Conservation (phyloP, 2,329 filamentous ascomycete genomes). For the Alternaria gansuensis region DNA sequence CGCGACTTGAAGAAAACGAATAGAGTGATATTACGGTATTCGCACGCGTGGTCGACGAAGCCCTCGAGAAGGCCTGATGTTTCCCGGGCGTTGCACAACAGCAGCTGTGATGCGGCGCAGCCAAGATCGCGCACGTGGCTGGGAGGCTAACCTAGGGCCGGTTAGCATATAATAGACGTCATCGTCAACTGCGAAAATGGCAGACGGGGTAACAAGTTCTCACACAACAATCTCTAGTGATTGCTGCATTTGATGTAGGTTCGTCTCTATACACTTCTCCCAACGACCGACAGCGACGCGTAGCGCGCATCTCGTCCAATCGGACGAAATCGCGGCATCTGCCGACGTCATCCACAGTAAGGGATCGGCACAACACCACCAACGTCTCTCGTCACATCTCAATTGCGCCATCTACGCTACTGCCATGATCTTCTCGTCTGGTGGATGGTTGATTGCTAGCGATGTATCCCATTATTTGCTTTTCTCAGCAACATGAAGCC, state of each 20-base stretch:
- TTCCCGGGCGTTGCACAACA: conserved; percentile 8
- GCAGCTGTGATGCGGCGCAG: conserved; percentile 10
- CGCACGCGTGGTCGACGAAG: conserved; percentile 15
- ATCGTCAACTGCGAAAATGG: neutral
- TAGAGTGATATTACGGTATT: neutral
- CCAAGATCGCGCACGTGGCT: conserved; percentile 6
- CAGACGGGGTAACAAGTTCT: neutral
- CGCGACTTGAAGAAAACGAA: neutral
- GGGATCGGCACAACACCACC: conserved; percentile 9
- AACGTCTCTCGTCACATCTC: conserved; percentile 3
- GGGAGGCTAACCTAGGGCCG: neutral
- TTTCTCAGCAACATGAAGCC: neutral
- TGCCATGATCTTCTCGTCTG: neutral
- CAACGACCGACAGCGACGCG: neutral
- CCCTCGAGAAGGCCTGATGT: conserved; percentile 13
- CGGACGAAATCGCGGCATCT: conserved; percentile 1
- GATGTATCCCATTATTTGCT: neutral
- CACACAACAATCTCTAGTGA: neutral
- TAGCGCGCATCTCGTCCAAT: conserved; percentile 12
- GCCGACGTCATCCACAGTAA: conserved; percentile 5
- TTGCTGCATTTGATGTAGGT: neutral
- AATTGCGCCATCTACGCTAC: neutral
- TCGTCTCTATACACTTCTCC: neutral
- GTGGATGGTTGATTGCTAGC: too few relatives aligned
- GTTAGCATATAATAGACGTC: neutral